These are phyloP conservation scores for Diaporthe sp. DNA, from an alignment of 2,329 filamentous ascomycete genomes.

Conservation along the genomic window DNA sequence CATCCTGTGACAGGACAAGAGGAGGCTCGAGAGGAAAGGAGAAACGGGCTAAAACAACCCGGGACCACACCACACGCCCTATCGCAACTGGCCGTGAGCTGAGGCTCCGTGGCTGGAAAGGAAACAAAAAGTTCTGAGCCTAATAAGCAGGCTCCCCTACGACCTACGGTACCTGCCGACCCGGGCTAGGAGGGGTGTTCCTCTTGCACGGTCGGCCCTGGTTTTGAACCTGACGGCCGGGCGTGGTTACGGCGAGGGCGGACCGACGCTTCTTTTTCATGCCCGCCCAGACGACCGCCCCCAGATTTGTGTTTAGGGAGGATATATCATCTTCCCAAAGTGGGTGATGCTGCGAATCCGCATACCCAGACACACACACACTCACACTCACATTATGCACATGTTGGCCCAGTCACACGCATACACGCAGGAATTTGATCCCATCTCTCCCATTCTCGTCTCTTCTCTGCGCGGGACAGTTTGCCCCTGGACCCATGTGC, in stretches of 20 bases:
- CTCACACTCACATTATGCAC: neutral
- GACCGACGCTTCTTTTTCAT: constrained; percentile 12
- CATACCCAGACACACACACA: neutral
- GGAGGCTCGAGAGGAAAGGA: neutral
- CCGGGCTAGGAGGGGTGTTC: neutral
- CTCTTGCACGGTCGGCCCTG: constrained; percentile 2
- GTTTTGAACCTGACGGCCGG: constrained; percentile 16
- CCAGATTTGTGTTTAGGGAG: constrained; percentile 5
- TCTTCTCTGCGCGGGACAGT: constrained; percentile 3
- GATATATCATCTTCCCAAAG: constrained; percentile 18
- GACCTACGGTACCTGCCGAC: constrained; percentile 1
- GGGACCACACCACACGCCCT: constrained; percentile 20
- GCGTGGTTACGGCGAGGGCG: neutral
- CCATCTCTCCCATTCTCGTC: constrained; percentile 9
- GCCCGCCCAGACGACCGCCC: constrained; percentile 4
- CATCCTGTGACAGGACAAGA: constrained; percentile 18
- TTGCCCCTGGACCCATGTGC: constrained; percentile 7
- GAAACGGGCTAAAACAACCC: constrained; percentile 28
- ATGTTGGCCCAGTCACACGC: neutral
- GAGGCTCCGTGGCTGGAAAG: constrained; percentile 16
- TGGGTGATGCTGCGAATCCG: constrained; percentile 26
- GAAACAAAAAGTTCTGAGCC: constrained; percentile 17
- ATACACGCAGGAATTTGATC: constrained; percentile 16
- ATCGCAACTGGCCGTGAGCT: constrained; percentile 20
- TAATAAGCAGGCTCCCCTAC: neutral